phyloP scores from a whole-genome alignment of 1,139 yeast species.

The Zhuliangozyma blackwelliae region DNA sequence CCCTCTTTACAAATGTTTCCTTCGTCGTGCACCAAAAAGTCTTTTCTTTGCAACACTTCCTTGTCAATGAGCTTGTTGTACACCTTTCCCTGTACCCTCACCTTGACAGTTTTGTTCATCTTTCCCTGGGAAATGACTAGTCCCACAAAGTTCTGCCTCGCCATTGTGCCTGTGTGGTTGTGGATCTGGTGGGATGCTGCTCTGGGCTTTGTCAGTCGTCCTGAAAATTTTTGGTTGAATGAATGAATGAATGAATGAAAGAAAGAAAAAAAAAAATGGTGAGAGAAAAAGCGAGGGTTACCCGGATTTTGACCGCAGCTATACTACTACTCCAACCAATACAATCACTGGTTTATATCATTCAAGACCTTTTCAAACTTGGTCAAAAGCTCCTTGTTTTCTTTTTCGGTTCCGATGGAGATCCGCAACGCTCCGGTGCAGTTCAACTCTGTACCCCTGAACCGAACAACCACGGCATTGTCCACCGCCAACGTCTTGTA shows the following conservation, averaged over 20 bases:
- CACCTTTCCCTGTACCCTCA: conserved; percentile 70
- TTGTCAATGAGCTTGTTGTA: conserved; percentile 71
- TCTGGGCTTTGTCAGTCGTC: neutral
- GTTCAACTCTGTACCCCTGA: conserved; percentile 84
- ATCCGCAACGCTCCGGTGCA: conserved; percentile 85
- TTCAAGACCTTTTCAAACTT: conserved; percentile 32
- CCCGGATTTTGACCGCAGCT: neutral
- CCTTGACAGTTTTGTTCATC: conserved; percentile 94
- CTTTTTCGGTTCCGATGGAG: conserved; percentile 79
- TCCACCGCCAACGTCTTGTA: conserved; percentile 68
- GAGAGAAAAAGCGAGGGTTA: conserved; percentile 1
- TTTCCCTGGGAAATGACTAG: conserved; percentile 93
- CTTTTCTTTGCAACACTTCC: conserved; percentile 74
- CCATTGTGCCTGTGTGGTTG: conserved; percentile 43
- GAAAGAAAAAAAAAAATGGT: conserved; percentile 1
- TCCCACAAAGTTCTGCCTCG: conserved; percentile 86
- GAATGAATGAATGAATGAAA: neutral
- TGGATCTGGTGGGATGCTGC: neutral
- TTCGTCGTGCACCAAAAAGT: conserved; percentile 90
- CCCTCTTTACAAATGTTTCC: conserved; percentile 91
- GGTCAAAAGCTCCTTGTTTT: conserved; percentile 55
- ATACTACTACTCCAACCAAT: neutral
- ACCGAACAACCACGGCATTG: conserved; percentile 79
- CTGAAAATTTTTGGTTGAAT: neutral
- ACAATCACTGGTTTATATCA: conserved; percentile 6